Conservation (phyloP, 805 yeast genomes). For the Nakazawaea wyomingensis region DNA sequence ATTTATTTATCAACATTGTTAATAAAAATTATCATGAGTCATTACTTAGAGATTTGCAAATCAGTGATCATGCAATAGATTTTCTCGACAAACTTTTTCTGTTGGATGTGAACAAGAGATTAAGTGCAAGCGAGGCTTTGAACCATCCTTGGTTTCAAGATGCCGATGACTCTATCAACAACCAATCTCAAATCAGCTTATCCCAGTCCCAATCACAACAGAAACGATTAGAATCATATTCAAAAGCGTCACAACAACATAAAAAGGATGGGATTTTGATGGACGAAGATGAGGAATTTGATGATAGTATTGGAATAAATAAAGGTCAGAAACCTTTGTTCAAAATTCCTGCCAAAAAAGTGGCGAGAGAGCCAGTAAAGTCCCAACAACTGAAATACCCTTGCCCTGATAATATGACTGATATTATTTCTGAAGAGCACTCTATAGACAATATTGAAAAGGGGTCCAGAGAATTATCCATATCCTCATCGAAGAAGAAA, state of each 20-base stretch:
- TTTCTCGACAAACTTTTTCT: conserved; percentile 69
- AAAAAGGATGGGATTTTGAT: not conserved
- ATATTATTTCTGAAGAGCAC: conserved; percentile 1
- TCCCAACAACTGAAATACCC: conserved; percentile 6
- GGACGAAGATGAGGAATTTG: conserved; percentile 8
- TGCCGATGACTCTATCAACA: conserved; percentile 20
- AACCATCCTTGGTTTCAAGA: conserved; percentile 73
- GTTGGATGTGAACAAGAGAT: conserved; percentile 68
- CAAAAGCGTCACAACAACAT: conserved; percentile 15
- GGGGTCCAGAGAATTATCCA: not conserved
- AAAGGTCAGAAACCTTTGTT: conserved; percentile 3
- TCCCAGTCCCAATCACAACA: conserved; percentile 73
- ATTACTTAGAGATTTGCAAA: conserved; percentile 47
- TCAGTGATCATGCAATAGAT: conserved; percentile 30
- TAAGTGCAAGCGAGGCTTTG: conserved; percentile 73
- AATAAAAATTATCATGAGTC: conserved; percentile 77
- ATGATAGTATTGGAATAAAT: not conserved
- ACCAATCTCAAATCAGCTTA: conserved; percentile 45
- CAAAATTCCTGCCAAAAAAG: conserved; percentile 9
- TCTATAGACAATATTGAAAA: not conserved
- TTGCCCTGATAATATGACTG: conserved; percentile 2
- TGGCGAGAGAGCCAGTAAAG: conserved; percentile 4
- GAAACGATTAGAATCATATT: conserved; percentile 33
- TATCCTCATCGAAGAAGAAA: conserved; percentile 7
- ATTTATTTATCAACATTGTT: conserved; percentile 69